phyloP scores from a whole-genome alignment of 441 rosid genomes.

The Erodium trifolium region DNA sequence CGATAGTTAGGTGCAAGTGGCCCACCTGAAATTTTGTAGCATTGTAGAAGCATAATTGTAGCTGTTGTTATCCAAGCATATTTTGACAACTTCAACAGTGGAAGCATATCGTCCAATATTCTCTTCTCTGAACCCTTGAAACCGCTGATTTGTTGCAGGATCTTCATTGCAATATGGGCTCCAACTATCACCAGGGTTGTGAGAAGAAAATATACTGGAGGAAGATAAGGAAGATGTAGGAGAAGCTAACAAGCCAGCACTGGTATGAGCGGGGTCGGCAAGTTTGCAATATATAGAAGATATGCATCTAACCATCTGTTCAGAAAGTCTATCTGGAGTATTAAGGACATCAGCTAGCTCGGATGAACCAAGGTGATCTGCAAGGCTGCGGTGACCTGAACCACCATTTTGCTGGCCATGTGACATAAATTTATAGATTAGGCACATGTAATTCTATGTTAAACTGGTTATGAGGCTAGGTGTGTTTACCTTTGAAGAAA shows the following conservation, averaged over 20 bases:
- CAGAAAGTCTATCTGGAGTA: constrained; percentile 59
- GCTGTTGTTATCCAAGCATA: constrained; percentile 45
- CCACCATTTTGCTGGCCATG: constrained; percentile 32
- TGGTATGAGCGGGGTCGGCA: constrained; percentile 27
- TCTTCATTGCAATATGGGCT: constrained; percentile 47
- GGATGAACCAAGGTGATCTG: constrained; percentile 55
- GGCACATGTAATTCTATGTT: neutral
- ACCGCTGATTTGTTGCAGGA: constrained; percentile 20
- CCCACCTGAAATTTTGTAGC: constrained; percentile 73
- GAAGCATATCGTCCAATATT: constrained; percentile 27
- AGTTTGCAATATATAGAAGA: constrained; percentile 65
- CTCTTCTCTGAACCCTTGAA: constrained; percentile 35
- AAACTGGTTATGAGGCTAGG: neutral
- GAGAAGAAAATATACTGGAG: constrained; percentile 55
- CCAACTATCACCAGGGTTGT: constrained; percentile 53
- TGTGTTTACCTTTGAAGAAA: neutral
- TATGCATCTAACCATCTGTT: constrained; percentile 67
- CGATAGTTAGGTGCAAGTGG: neutral
- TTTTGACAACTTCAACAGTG: constrained; percentile 50
- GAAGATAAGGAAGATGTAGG: constrained; percentile 63
- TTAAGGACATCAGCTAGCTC: constrained; percentile 20
- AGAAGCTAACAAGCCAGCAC: constrained; percentile 34
- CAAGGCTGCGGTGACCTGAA: constrained; percentile 54
- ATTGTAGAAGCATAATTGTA: constrained; percentile 48
- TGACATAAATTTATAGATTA: constrained; percentile 1